These are phyloP conservation scores for Ambrosia hybrid DNA, from an alignment of 140 eudicot genomes.

Conservation along the genomic window DNA sequence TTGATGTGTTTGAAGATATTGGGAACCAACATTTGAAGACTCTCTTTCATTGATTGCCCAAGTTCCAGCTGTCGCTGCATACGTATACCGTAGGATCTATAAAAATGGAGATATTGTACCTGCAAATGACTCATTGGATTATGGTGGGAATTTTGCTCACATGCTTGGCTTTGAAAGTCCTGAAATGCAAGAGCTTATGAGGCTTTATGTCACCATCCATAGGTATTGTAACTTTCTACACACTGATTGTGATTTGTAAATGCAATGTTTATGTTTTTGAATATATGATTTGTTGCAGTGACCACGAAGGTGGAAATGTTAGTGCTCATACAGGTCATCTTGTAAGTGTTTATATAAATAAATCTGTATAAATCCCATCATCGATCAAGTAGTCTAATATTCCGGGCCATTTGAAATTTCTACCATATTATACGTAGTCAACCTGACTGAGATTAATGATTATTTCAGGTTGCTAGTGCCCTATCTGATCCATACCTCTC, in stretches of 20 bases:
- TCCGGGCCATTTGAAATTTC: background rate
- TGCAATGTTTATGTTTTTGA: background rate
- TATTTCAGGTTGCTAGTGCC: conserved; percentile 83
- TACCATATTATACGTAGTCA: background rate
- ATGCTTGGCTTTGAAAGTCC: conserved; percentile 94
- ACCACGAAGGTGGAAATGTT: conserved; percentile 98
- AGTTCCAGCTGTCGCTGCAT: conserved; percentile 89
- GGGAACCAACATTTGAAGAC: conserved; percentile 98
- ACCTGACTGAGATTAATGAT: background rate
- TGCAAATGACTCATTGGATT: conserved; percentile 78
- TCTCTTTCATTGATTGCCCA: conserved; percentile 88
- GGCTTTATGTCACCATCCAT: conserved; percentile 93
- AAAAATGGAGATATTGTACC: conserved; percentile 74
- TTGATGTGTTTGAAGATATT: conserved; percentile 41
- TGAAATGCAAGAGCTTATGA: conserved; percentile 92
- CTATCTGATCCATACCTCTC: conserved; percentile 97
- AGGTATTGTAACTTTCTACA: conserved; percentile 40
- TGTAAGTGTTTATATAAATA: conserved; percentile 41
- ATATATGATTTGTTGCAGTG: conserved; percentile 50
- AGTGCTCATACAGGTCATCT: conserved; percentile 99
- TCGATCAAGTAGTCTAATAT: background rate
- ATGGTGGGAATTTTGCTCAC: conserved; percentile 93
- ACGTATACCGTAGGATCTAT: conserved; percentile 87
- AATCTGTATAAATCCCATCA: background rate
- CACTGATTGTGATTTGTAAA: conserved; percentile 15